These are phyloP conservation scores for Capronia americana DNA, from an alignment of 2,329 filamentous ascomycete genomes.

Conservation along the genomic window DNA sequence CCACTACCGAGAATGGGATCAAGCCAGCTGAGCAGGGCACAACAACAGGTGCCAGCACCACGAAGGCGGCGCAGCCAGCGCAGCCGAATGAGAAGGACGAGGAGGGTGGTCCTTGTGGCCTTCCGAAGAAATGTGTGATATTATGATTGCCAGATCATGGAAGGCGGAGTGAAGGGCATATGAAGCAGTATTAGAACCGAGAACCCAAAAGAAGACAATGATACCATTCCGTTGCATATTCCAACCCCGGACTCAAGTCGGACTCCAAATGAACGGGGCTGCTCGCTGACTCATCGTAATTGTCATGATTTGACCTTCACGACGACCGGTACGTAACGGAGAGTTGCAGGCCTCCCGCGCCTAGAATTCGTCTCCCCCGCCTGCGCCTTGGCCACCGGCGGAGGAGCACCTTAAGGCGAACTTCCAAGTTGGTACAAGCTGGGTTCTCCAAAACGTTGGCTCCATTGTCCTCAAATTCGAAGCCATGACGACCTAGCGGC, in stretches of 20 bases:
- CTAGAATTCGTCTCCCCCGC: not conserved
- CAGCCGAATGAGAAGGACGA: constrained; percentile 54
- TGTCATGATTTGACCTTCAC: not conserved
- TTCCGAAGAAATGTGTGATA: constrained; percentile 76
- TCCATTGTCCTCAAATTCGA: not conserved
- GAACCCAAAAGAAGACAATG: not conserved
- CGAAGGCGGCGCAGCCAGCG: constrained; percentile 40
- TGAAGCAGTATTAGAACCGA: not conserved
- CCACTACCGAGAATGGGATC: constrained; percentile 42
- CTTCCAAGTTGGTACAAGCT: not conserved
- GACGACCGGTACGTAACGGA: no score
- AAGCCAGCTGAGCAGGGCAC: constrained; percentile 36
- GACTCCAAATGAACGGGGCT: not conserved
- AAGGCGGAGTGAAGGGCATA: not conserved
- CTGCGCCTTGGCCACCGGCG: not conserved
- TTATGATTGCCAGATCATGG: constrained; percentile 51
- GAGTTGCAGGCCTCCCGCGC: not conserved
- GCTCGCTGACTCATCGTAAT: not conserved
- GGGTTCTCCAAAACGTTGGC: not conserved
- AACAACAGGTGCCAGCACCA: constrained; percentile 39
- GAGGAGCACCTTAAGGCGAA: not conserved
- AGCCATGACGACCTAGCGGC: not conserved
- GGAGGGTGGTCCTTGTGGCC: constrained; percentile 73
- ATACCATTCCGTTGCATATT: constrained; percentile 13
- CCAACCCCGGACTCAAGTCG: not conserved